Evolutionary conservation across 768 basidiomycete species (phyloP).

Genomic region (Brasilioporus rufonigricans): DNA sequence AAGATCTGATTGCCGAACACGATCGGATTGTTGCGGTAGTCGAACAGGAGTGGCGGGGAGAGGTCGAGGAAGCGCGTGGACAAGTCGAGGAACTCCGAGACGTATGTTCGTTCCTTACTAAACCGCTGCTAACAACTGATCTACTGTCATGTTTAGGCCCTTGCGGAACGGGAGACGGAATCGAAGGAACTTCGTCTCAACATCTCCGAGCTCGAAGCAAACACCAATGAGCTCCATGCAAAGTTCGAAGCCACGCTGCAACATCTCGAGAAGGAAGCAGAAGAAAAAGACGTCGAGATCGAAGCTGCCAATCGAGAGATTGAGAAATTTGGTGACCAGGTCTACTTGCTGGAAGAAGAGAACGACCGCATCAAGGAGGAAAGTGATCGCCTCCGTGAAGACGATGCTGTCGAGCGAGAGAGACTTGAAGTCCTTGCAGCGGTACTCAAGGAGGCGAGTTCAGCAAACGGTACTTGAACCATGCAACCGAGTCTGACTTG

Average conservation of each 20-base stretch:
- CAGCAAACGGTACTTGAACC: background rate
- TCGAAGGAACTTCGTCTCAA: conserved; percentile 70
- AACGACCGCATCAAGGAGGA: conserved; percentile 76
- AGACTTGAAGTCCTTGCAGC: conserved; percentile 61
- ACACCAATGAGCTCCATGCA: conserved; percentile 63
- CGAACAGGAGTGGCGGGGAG: conserved; percentile 85
- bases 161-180: conserved; percentile 79
- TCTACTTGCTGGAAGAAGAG: conserved; percentile 86
- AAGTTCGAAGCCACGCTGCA: conserved; percentile 75
- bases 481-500: background rate
- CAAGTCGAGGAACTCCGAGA: conserved; percentile 81
- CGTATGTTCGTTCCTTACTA: conserved; percentile 39
- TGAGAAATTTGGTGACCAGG: conserved; percentile 73
- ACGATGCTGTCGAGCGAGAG: conserved; percentile 70
- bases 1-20: conserved; percentile 74
- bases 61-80: conserved; percentile 75
- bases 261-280: conserved; percentile 75
- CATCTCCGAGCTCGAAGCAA: conserved; percentile 72
- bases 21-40: conserved; percentile 68
- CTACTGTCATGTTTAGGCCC: conserved; percentile 46
- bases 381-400: conserved; percentile 61
- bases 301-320: conserved; percentile 72
- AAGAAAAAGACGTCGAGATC: conserved; percentile 78
- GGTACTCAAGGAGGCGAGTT: conserved; percentile 77
- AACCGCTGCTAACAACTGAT: background rate